Evolutionary conservation across 2,329 filamentous ascomycete genomes (phyloP).

Genomic region (Aspergillus novoparasiticus): DNA sequence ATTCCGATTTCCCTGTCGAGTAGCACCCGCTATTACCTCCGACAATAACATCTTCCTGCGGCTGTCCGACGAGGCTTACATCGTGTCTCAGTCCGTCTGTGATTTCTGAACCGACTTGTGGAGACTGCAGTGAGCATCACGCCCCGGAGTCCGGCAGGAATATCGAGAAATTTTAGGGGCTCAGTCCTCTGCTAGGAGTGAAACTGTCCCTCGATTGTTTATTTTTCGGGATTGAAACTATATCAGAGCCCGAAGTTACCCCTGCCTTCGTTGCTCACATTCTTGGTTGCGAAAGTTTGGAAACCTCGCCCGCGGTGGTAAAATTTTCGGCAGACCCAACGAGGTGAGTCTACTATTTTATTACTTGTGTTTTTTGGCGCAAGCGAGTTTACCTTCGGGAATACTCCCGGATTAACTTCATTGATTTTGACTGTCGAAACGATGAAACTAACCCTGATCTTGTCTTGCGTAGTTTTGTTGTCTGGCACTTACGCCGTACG

Average conservation of each 20-base stretch:
- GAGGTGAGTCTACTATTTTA: not conserved
- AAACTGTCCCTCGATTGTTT: not conserved
- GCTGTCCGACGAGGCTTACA: constrained; percentile 13
- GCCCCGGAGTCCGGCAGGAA: not conserved
- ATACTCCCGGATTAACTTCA: not conserved
- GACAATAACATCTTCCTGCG: constrained; percentile 10
- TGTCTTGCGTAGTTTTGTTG: not conserved
- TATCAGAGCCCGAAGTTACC: constrained; percentile 3
- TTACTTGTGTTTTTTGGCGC: not conserved
- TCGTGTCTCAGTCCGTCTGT: constrained; percentile 15
- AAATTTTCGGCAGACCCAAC: not conserved
- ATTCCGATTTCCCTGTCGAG: not conserved
- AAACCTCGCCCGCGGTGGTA: constrained; percentile 5
- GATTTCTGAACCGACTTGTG: not conserved
- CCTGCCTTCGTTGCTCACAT: constrained; percentile 15
- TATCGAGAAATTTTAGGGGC: not conserved
- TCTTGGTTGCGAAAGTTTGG: constrained; percentile 16
- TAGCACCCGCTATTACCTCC: not conserved
- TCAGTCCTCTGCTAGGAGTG: not conserved
- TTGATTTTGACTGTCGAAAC: not conserved
- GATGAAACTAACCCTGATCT: not conserved
- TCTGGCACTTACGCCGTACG: not conserved
- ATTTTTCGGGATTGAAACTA: not conserved
- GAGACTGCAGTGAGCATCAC: not conserved
- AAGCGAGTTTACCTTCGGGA: not conserved